Conservation (phyloP, 495 filamentous ascomycete species). For the Trichoderma virens region DNA sequence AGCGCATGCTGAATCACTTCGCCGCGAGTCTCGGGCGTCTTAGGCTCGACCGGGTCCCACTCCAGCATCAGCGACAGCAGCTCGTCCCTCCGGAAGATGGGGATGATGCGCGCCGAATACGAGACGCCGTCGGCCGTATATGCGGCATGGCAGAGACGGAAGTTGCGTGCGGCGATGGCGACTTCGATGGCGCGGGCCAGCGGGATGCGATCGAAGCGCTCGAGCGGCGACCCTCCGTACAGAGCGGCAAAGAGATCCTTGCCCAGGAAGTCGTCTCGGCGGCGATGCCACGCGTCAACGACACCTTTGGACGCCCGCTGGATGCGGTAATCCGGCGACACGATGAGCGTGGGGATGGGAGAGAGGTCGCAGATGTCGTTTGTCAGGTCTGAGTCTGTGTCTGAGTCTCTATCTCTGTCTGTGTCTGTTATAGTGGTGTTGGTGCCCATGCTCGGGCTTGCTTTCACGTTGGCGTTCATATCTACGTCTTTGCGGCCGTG, state of each 20-base stretch:
- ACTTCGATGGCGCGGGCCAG: conserved; percentile 37
- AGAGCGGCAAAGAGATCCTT: conserved; percentile 36
- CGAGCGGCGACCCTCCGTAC: conserved; percentile 24
- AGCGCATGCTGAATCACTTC: conserved; percentile 36
- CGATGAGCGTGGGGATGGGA: conserved; percentile 42
- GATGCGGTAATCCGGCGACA: conserved; percentile 39
- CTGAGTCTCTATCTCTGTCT: too few relatives aligned
- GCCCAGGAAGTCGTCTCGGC: conserved; percentile 33
- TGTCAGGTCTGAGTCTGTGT: neutral
- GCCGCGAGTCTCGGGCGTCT: conserved; percentile 21
- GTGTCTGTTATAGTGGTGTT: too few relatives aligned
- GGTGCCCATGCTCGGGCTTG: neutral
- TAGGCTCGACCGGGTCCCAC: conserved; percentile 28
- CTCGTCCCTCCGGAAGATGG: conserved; percentile 39
- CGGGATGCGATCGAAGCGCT: conserved; percentile 31
- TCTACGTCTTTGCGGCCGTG: too few relatives aligned
- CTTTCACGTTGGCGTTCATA: conserved; percentile 7
- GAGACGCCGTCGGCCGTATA: conserved; percentile 17
- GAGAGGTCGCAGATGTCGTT: conserved; percentile 38
- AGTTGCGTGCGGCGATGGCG: conserved; percentile 32
- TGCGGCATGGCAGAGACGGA: conserved; percentile 21
- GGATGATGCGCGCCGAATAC: conserved; percentile 40
- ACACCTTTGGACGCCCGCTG: conserved; percentile 45
- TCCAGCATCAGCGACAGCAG: conserved; percentile 44
- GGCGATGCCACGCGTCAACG: conserved; percentile 27